Percentiles rank a stretch among this genome's conserved stretches.
Conservation (phyloP, 495 filamentous ascomycete genomes). For the Peziza echinospora region DNA sequence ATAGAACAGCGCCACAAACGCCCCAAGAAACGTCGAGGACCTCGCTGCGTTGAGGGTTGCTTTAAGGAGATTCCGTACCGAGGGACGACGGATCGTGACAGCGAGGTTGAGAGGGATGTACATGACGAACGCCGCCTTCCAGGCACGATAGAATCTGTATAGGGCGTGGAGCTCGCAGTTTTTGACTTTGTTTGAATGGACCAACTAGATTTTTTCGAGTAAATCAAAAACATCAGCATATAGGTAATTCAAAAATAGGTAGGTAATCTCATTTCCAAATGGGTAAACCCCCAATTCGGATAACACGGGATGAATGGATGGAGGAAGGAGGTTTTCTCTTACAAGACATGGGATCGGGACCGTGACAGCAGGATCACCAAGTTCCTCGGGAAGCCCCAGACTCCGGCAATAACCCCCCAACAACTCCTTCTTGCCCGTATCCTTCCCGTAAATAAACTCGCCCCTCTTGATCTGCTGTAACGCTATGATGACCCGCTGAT, state of each 20-base stretch:
- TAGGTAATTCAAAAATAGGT: too few relatives aligned
- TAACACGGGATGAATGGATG: too few relatives aligned
- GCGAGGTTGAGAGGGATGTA: constrained; percentile 61
- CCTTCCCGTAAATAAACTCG: constrained; percentile 49
- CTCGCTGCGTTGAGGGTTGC: constrained; percentile 41
- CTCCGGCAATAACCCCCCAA: constrained; percentile 57
- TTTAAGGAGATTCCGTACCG: constrained; percentile 18
- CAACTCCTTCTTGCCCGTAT: constrained; percentile 51
- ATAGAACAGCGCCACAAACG: constrained; percentile 68
- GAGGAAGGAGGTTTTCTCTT: too few relatives aligned
- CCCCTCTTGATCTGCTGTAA: constrained; percentile 44
- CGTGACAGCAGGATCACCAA: constrained; percentile 55
- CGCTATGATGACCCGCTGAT: constrained; percentile 51
- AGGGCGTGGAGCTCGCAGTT: constrained; percentile 63
- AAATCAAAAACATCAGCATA: constrained; percentile 2
- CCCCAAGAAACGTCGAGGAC: constrained; percentile 63
- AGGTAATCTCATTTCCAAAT: too few relatives aligned
- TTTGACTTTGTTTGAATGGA: constrained; percentile 60
- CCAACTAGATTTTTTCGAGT: constrained; percentile 26
- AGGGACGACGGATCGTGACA: constrained; percentile 36
- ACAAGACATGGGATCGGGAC: constrained; percentile 61
- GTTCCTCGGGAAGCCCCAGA: constrained; percentile 41
- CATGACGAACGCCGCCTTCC: constrained; percentile 52
- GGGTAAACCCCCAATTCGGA: too few relatives aligned
- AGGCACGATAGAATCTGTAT: constrained; percentile 46